Evolutionary conservation across 495 filamentous ascomycete genomes (phyloP).

Genomic region (Penicillium chermesinum): DNA sequence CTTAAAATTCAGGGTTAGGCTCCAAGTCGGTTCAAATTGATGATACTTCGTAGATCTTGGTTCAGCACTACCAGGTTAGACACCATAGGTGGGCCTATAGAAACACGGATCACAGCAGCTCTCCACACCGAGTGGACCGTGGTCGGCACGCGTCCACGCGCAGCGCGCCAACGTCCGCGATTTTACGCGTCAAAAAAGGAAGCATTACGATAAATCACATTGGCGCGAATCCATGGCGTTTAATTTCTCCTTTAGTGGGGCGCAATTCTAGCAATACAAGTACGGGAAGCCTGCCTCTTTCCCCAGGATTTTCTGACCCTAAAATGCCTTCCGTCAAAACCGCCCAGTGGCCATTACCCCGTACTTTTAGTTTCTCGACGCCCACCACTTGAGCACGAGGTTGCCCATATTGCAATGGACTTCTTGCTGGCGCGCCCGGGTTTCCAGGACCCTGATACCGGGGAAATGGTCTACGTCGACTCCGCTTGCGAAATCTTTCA

Average conservation of each 20-base stretch:
- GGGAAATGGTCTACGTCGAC: background rate
- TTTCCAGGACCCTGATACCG: background rate
- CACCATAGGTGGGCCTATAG: too few relatives aligned
- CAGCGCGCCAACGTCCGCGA: background rate
- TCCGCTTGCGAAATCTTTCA: background rate
- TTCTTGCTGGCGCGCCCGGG: background rate
- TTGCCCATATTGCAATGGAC: background rate
- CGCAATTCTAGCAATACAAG: background rate
- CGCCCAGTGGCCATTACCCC: background rate
- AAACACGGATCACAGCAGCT: too few relatives aligned
- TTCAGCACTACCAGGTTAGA: too few relatives aligned
- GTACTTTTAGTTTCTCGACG: background rate
- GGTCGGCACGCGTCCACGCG: background rate
- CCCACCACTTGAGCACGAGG: background rate
- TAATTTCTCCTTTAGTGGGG: background rate
- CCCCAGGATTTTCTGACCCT: background rate
- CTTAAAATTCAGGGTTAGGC: too few relatives aligned
- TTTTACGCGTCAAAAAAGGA: background rate
- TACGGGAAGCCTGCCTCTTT: background rate
- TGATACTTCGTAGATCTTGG: too few relatives aligned
- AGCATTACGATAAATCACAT: background rate
- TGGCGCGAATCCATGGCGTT: background rate
- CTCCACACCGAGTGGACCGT: too few relatives aligned
- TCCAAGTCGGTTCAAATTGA: too few relatives aligned
- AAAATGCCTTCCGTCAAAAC: background rate